Percentiles rank a stretch among this genome's conserved stretches.
Evolutionary conservation across 2,329 filamentous ascomycete genomes (phyloP).

Genomic region (Verticillium klebahnii): DNA sequence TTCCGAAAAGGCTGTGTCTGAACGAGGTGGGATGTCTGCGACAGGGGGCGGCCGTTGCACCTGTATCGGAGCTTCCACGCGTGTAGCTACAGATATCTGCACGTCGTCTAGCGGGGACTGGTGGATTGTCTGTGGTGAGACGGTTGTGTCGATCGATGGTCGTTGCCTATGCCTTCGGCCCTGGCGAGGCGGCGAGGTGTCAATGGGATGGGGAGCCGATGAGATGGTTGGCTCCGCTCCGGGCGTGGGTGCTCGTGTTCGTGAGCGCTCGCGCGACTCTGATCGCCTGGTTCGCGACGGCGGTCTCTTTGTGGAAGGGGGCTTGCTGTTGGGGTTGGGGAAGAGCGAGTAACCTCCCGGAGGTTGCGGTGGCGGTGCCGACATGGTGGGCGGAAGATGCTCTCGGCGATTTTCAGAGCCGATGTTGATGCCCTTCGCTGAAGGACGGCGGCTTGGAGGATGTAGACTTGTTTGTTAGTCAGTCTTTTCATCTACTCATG

Average conservation of each 20-base stretch:
- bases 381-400: conserved; percentile 24
- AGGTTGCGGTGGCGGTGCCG: conserved; percentile 23
- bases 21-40: conserved; percentile 38
- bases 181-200: conserved; percentile 14
- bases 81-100: conserved; percentile 5
- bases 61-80: not conserved
- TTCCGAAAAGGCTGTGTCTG: conserved; percentile 48
- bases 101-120: conserved; percentile 15
- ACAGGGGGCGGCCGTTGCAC: conserved; percentile 36
- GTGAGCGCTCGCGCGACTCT: conserved; percentile 25
- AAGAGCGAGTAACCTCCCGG: conserved; percentile 54
- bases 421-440: conserved; percentile 3
- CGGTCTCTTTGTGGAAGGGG: conserved; percentile 37
- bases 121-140: conserved; percentile 15
- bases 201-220: conserved; percentile 17
- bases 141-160: conserved; percentile 23
- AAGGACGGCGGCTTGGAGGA: not conserved
- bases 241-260: conserved; percentile 27
- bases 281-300: conserved; percentile 32
- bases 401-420: not conserved
- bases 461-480: not conserved
- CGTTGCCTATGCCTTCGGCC: conserved; percentile 20
- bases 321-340: conserved; percentile 42
- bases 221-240: conserved; percentile 22
- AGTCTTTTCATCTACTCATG: not conserved